A percentile compares a stretch with the other conserved stretches of the same genome.
Conservation (phyloP, 2,329 filamentous ascomycete species). For the Penicillium sp. region DNA sequence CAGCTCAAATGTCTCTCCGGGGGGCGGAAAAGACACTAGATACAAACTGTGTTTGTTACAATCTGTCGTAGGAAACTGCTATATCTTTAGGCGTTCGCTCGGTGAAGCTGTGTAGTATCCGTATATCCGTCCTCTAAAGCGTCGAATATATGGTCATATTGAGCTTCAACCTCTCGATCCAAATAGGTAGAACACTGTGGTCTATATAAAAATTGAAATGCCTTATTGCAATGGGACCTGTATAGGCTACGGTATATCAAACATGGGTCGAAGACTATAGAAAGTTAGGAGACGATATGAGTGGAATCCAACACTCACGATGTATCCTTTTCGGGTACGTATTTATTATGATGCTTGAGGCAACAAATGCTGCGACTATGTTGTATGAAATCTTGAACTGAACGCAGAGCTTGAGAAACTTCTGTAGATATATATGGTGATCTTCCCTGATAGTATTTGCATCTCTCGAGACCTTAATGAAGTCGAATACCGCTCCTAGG, state of each 20-base stretch:
- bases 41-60: constrained; percentile 6
- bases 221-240: constrained; percentile 1
- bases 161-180: constrained; percentile 8
- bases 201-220: constrained; percentile 5
- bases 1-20: constrained; percentile 12
- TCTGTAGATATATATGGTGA: constrained; percentile 8
- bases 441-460: background rate
- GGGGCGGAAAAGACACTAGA: constrained; percentile 7
- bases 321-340: constrained; percentile 12
- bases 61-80: background rate
- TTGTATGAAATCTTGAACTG: constrained; percentile 5
- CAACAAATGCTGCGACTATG: constrained; percentile 3
- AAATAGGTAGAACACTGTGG: constrained; percentile 1
- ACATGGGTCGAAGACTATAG: background rate
- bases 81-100: background rate
- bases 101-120: background rate
- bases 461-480: background rate
- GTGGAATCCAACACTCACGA: constrained; percentile 1
- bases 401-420: constrained; percentile 5
- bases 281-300: constrained; percentile 5
- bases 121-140: constrained; percentile 3
- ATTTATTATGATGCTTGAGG: constrained; percentile 13
- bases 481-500: background rate
- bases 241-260: constrained; percentile 4
- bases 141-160: constrained; percentile 5